A percentile compares a stretch with the other conserved stretches of the same genome.
Evolutionary conservation across 2,329 filamentous ascomycete species (phyloP).

Genomic region (Taxawa tesnikishii): DNA sequence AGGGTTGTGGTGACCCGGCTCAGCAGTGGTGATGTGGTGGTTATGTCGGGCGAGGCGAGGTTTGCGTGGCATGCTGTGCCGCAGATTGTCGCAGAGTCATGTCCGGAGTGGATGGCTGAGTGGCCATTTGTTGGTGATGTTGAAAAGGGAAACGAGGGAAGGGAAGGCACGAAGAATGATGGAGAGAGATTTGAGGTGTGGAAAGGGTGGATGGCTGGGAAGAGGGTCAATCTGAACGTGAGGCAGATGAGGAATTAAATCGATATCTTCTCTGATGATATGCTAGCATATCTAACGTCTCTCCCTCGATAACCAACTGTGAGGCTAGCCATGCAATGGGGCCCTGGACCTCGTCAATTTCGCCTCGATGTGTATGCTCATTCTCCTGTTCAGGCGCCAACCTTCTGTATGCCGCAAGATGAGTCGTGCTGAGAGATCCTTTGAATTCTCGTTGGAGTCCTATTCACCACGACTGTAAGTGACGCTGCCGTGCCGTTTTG

Average conservation of each 20-base stretch:
- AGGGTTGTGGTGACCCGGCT: slow-evolving; percentile 49
- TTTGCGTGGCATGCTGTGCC: slow-evolving; percentile 96
- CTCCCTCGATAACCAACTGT: too few species aligned
- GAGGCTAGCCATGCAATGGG: too few species aligned
- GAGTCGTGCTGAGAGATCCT: too few species aligned
- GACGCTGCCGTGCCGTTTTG: too few species aligned
- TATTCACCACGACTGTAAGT: too few species aligned
- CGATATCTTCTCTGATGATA: too few species aligned
- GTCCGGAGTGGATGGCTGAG: slow-evolving; percentile 57
- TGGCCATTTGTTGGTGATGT: slow-evolving; percentile 52
- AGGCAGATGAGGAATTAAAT: slow-evolving; percentile 66
- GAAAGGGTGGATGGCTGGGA: slow-evolving; percentile 78
- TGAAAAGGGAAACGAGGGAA: slow-evolving; percentile 19
- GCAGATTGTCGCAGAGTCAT: slow-evolving; percentile 68
- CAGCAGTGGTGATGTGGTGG: slow-evolving; percentile 75
- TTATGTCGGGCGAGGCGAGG: slow-evolving; percentile 71
- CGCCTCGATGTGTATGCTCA: too few species aligned
- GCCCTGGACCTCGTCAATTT: too few species aligned
- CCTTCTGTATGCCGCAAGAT: too few species aligned
- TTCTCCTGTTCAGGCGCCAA: too few species aligned
- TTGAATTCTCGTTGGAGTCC: too few species aligned
- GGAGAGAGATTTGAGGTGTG: slow-evolving; percentile 47
- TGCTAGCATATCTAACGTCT: too few species aligned
- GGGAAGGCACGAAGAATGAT: slow-evolving; percentile 8
- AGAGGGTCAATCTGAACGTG: slow-evolving; percentile 86